These are phyloP conservation scores for Saturnispora mendoncae DNA, from an alignment of 805 yeast species.

Conservation along the genomic window DNA sequence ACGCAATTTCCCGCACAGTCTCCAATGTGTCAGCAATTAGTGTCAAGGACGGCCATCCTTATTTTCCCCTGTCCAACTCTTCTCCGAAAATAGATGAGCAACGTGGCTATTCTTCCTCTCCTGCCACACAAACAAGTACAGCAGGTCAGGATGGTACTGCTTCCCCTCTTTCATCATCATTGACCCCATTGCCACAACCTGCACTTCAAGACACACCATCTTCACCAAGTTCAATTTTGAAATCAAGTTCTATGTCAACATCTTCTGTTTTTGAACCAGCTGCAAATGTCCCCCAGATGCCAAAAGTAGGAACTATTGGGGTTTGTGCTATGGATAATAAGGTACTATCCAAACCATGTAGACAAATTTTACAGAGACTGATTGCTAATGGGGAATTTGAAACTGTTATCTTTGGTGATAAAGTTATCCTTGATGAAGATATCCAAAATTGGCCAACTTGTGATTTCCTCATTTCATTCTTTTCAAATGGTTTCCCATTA, in stretches of 20 bases:
- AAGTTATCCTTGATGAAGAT: conserved; percentile 85
- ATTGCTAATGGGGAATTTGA: conserved; percentile 94
- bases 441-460: conserved; percentile 99
- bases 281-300: conserved; percentile 41
- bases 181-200: conserved; percentile 5
- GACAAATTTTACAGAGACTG: conserved; percentile 78
- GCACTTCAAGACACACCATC: conserved; percentile 11
- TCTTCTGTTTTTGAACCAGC: conserved; percentile 17
- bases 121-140: too few relatives aligned
- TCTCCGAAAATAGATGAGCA: conserved; percentile 1
- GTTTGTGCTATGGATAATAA: conserved; percentile 99
- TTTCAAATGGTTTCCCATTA: conserved; percentile 92
- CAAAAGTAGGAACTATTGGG: conserved; percentile 86
- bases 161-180: neutral
- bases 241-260: conserved; percentile 25
- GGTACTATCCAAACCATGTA: conserved; percentile 90
- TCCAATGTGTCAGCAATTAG: conserved; percentile 27
- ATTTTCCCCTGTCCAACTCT: neutral
- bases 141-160: neutral
- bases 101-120: too few relatives aligned
- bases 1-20: conserved; percentile 26
- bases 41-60: conserved; percentile 15
- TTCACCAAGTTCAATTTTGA: conserved; percentile 14
- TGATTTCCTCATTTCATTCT: conserved; percentile 87
- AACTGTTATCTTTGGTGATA: conserved; percentile 94